Base-by-base conservation (phyloP, 1,139 yeast species). In the Suhomyces kunorum region DNA sequence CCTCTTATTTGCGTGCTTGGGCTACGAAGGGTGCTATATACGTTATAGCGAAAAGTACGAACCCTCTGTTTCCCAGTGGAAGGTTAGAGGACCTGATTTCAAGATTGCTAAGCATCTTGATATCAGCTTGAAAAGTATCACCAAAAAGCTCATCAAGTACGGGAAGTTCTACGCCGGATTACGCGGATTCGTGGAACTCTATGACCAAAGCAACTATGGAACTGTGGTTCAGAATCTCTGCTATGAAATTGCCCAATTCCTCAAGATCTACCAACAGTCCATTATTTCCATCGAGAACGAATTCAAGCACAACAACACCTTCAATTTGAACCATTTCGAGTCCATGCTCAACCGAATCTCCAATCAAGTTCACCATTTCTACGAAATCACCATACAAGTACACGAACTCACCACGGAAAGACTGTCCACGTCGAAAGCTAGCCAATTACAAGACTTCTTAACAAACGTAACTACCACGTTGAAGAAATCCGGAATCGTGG, bases 1-100 rank as follows among this genome's bases (percentile, higher is more conserved):
- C 57, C 59, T 89, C 11, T 54, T 88, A 15, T 77, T 74, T 50
- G 81, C 86, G 2, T 61, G 92, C 18, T 53, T 82, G 36, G 98
- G 98, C 0, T 66, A 78, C 31, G 96, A 89, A 58, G 97, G 98
- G 0, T 71, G 72, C 25, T 88, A 84, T 51, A 79, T 92, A 19
- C 68, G 90, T 32, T 87, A 77, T 55, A 74, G 83, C 32, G 86
- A 80, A 37, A 68, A 71, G 20, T 87, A 77, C 52, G 78, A 81
- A 52, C 78, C 80, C 0, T 38, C 47, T 0, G 59, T 63, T 14
- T 44, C 57, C 4, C 56, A 56, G 6, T 52, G 61, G 8, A 56
- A 76, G 32, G 64, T 84, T 4, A 59, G 58, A 13, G 95, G 95
- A 0, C 94, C 95, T 1, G 92, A 85, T 44, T 89, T 75, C 61